Evolutionary conservation across 2,329 filamentous ascomycete species (phyloP), one percentile per base, ranked within the genome.

Genomic region (Aspergillus texensis): DNA sequence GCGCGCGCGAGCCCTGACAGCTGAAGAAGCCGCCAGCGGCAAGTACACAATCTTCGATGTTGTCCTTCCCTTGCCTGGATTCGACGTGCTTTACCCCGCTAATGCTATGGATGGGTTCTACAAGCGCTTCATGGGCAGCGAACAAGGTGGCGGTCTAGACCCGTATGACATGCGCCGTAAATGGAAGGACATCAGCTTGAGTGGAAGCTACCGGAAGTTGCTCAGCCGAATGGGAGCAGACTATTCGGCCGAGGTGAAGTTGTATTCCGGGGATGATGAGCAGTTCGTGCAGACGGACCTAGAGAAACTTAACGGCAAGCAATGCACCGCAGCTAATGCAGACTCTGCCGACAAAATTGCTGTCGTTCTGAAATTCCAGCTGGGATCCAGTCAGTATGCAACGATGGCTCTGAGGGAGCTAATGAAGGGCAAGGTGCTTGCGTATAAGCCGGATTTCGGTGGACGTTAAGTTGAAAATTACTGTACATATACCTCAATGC

Each of bases 11-110:
- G 79, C 89, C 0, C 81, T 99, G 16, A 91, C 88, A 2, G 87
- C 87, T 5, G 88, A 90, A n/a, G 95, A 99, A 75, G 91, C 88
- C 3, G 84, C 85, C 30, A 91, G 88, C 67, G 93, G 92, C 12
- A 84, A 86, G 62, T 97, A 90, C 78, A 88, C 85, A 43, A 91
- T 99, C 70, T 93, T 91, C 73, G 95, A 99, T 74, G 75, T 98
- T 65, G 94, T 99, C 14, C 84, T 99, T 2, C 94, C 96, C 3
- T 89, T 91, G n/a, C 95, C 95, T 0, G 95, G 95, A 21, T 97
- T 89, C 80, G 93, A 97, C 70, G 87, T 98, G 45, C 78, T 91
- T 41, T 99, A 98, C 74, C 95, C 95, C 0, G 75, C 83, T 26
- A 98, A 99, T 76, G 87, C 88, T 41, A 88, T 97, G 66, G 92